Evolutionary conservation across 2,329 filamentous ascomycete genomes (phyloP), one percentile per base, ranked within the genome.

Genomic region (Aspergillus ibericus): DNA sequence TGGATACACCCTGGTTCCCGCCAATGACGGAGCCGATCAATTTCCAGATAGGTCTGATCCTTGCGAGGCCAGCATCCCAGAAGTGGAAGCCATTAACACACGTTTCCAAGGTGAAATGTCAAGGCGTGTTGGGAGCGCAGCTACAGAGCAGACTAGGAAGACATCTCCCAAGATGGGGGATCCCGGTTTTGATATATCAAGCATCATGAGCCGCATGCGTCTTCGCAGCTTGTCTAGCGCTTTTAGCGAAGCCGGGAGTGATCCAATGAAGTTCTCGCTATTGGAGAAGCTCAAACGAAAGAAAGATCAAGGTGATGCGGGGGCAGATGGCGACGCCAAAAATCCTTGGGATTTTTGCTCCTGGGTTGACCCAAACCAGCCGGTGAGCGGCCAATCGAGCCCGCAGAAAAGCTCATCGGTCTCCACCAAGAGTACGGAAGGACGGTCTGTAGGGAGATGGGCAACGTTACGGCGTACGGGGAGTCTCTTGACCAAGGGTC

Each of bases 1-100:
- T 61, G 75, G 75, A 2, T 78, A 77, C 57, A 69, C 61, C 15
- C 66, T 75, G 53, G 71, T 78, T 13, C 55, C 64, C 18, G 59
- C 65, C 22, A 60, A 66, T n/a, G 68, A 70, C 6, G 62, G 65
- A 15, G 56, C 44, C 6, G 36, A 52, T 5, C 27, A 53, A 50
- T 36, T 53, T 13, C 42, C 20, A 46, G 40, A 22, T 12, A 52
- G 48, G n/a, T 32, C 35, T 25, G 44, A 27, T 36, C 35, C 48
- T 22, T 9, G 44, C 32, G 13, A 20, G 12, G 22, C 51, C 25
- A 38, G 38, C 32, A 35, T 48, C 12, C 35, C 50, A 15, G 38
- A 38, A 52, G 36, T 34, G 40, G 20, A 25, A 35, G 29, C 55
- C 3, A n/a, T 20, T 15, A 36, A 18, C 4, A 15, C 25, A 2